phyloP scores from a whole-genome alignment of 805 yeast species.

The Starmerella potacharoeniae region DNA sequence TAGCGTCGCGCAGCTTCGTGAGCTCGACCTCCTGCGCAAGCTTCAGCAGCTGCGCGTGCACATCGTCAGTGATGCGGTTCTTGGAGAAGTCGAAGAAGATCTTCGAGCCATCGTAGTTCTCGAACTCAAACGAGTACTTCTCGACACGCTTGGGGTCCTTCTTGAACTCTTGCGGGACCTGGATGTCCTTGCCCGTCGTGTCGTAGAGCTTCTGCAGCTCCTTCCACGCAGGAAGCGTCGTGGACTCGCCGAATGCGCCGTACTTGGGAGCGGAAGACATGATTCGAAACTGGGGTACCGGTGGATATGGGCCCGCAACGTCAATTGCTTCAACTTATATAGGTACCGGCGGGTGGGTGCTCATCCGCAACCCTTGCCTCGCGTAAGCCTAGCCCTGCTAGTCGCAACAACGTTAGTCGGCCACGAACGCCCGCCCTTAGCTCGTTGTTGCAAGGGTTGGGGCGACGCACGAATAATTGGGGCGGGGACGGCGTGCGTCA shows the following conservation, averaged over 20 bases:
- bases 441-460: neutral
- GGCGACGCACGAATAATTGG: neutral
- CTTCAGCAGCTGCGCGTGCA: constrained; percentile 51
- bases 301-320: neutral
- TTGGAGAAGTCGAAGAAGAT: constrained; percentile 92
- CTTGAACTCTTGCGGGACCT: constrained; percentile 66
- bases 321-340: neutral
- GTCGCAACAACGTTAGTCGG: constrained; percentile 1
- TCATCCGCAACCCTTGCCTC: neutral
- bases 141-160: constrained; percentile 63
- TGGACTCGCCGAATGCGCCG: constrained; percentile 17
- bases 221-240: constrained; percentile 70
- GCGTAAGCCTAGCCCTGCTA: neutral
- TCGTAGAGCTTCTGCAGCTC: constrained; percentile 62
- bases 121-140: constrained; percentile 65
- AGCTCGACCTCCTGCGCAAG: constrained; percentile 87
- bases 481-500: neutral
- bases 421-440: neutral
- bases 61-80: constrained; percentile 81
- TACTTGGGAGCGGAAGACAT: constrained; percentile 12
- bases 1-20: constrained; percentile 72
- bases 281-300: neutral
- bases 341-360: neutral
- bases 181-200: constrained; percentile 53
- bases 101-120: constrained; percentile 76